Evolutionary conservation across 192 early-diverging fungal genomes (phyloP), one percentile per base, ranked within the genome.

Genomic region (Entomortierella beljakovae): DNA sequence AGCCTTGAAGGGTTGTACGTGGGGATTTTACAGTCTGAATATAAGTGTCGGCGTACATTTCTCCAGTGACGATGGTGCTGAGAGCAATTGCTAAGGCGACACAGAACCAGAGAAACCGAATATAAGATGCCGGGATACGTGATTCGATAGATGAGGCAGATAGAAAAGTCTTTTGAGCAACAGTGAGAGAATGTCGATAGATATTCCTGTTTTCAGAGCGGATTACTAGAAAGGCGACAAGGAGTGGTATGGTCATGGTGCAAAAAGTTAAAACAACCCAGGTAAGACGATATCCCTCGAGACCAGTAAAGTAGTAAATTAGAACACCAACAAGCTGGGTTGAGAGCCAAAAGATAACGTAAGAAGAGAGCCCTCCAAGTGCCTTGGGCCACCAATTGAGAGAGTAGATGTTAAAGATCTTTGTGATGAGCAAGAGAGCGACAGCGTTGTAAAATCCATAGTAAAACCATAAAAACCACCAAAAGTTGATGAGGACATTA

Each of bases 101-200:
- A 82, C 90, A 90, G 81, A 93, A 93, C 92, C 92, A 93, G 16
- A 93, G 80, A 56, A 93, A 93, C 3, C 92, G 89, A 18, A 84
- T 81, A 62, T 93, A 93, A 6, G 91, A 92, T 1, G 89, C 70
- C 13, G 92, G 92, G 13, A 88, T 88, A 22, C 88, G 89, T 22
- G 60, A 58, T 26, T 79, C 68, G 62, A 83, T 61, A 31, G 79
- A 68, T 3, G 61, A 57, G 25, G 86, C 84, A 0, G 75, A 43
- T 38, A 88, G 80, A 51, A 90, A 86, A 22, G 88, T 88, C 61
- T 89, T 87, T 65, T 88, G 86, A 31, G 81, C 81, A 38, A 85
- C 70, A 35, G 83, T 86, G 28, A 84, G 65, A 5, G 83, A 80
- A n/a, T 82, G 72, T 32, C 84, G 63, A 77, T 85, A 83, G 16